These are phyloP conservation scores for Sequoia sempervirens DNA, from an alignment of 75 land plant genomes.

Conservation along the genomic window DNA sequence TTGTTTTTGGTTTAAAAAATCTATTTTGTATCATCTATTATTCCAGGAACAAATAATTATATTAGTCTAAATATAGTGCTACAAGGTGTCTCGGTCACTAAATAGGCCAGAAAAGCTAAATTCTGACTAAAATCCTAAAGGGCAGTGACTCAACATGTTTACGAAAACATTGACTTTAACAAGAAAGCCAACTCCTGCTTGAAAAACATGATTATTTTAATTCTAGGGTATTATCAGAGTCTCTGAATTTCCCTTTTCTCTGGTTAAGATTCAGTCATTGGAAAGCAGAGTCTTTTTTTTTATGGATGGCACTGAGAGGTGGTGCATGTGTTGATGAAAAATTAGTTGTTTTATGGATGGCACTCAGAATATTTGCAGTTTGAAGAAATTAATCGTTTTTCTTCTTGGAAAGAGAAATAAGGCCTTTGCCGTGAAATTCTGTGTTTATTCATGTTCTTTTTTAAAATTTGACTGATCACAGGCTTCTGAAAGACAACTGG, in stretches of 20 bases:
- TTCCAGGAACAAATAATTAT: neutral
- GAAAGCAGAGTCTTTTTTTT: neutral
- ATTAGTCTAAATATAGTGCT: neutral
- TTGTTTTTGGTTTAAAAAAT: neutral
- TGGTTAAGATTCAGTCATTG: neutral
- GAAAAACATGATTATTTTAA: neutral
- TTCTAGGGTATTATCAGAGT: neutral
- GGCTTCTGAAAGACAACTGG: neutral
- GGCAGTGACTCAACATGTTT: neutral
- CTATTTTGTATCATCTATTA: neutral
- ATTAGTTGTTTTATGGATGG: neutral
- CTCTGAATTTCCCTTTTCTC: neutral
- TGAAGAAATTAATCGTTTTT: neutral
- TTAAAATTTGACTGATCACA: neutral
- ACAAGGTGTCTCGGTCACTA: neutral
- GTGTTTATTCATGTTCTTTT: neutral
- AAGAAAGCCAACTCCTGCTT: neutral
- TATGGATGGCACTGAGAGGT: neutral
- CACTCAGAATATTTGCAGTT: neutral
- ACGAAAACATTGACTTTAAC: neutral
- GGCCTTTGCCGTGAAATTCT: neutral
- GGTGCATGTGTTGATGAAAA: neutral
- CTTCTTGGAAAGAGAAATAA: neutral
- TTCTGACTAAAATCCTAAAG: neutral
- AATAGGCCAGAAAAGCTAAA: neutral